phyloP scores from a whole-genome alignment of 2,329 filamentous ascomycete species.

The Cadophora sp. region DNA sequence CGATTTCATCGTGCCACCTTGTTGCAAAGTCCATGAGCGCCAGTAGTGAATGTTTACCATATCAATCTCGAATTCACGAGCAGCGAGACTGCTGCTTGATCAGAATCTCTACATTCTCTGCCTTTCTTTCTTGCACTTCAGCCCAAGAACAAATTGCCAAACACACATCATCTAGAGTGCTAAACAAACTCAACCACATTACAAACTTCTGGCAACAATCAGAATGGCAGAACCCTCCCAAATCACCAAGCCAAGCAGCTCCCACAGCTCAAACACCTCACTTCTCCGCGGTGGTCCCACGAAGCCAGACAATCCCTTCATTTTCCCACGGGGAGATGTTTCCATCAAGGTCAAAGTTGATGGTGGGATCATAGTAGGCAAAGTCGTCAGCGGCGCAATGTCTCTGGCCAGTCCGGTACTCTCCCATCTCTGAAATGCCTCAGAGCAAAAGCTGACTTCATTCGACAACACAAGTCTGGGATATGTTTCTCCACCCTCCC shows the following conservation, averaged over 20 bases:
- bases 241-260: not conserved
- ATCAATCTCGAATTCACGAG: not conserved
- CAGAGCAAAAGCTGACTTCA: too few species aligned
- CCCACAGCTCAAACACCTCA: not conserved
- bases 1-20: too few species aligned
- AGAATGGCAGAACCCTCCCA: not conserved
- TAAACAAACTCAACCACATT: not conserved
- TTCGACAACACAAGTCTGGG: not conserved
- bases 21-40: not conserved
- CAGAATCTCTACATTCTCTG: not conserved
- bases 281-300: not conserved
- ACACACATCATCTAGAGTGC: not conserved
- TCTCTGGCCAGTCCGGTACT: not conserved
- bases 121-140: not conserved
- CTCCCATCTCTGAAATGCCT: too few species aligned
- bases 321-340: not conserved
- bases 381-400: constrained; percentile 3
- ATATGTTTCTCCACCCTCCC: not conserved
- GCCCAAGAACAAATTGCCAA: not conserved
- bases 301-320: not conserved
- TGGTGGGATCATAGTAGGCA: not conserved
- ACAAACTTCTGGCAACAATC: not conserved
- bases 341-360: not conserved
- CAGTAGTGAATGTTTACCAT: not conserved
- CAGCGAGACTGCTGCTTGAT: too few species aligned